Evolutionary conservation across 768 basidiomycete genomes (phyloP).

Genomic region (Saitozyma podzolica): DNA sequence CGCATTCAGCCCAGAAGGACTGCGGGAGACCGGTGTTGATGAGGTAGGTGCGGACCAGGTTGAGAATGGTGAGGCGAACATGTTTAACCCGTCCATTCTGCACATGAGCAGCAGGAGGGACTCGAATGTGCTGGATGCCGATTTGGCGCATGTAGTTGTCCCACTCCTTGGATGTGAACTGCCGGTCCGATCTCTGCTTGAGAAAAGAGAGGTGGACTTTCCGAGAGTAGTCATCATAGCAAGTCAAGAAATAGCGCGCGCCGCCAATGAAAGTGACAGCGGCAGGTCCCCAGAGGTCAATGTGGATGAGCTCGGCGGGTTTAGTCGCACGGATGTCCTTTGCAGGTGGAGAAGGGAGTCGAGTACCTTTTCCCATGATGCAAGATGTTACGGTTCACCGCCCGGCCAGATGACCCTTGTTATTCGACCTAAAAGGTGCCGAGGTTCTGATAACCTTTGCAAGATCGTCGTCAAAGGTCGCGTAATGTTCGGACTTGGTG

Average conservation of each 20-base stretch:
- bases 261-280: constrained; percentile 9
- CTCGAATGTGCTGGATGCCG: constrained; percentile 4
- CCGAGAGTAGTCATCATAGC: constrained; percentile 18
- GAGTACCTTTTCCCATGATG: neutral
- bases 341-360: neutral
- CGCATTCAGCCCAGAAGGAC: constrained; percentile 5
- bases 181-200: constrained; percentile 18
- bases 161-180: neutral
- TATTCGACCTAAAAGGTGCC: too few species aligned
- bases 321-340: neutral
- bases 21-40: neutral
- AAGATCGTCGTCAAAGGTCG: too few species aligned
- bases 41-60: constrained; percentile 7
- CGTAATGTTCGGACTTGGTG: too few species aligned
- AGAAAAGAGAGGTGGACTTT: constrained; percentile 9
- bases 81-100: constrained; percentile 12
- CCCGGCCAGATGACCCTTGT: too few species aligned
- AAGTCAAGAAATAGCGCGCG: constrained; percentile 9
- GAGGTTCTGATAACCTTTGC: too few species aligned
- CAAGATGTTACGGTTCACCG: too few species aligned
- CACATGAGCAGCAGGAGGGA: constrained; percentile 3
- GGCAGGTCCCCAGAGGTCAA: constrained; percentile 6
- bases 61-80: constrained; percentile 4
- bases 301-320: neutral
- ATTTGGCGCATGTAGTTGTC: neutral